Evolutionary conservation across 176 grass and related monocot species (phyloP).

Genomic region (Oryza australiensis): DNA sequence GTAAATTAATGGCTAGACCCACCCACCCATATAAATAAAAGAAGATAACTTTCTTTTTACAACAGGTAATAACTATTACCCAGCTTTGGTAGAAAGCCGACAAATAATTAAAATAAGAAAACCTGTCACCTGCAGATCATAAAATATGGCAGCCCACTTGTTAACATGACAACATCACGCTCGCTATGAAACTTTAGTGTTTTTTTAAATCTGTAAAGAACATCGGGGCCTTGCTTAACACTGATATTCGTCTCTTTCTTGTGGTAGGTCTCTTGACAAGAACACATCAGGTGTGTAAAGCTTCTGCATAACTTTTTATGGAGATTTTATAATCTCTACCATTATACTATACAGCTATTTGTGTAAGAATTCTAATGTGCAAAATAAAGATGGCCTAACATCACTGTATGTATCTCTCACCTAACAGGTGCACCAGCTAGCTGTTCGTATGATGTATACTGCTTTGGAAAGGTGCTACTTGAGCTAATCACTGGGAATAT

Average conservation of each 20-base stretch:
- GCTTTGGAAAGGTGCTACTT: constrained; percentile 89
- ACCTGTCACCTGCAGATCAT: neutral
- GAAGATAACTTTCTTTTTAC: too few relatives aligned
- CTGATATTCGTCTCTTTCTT: constrained; percentile 29
- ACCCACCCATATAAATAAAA: neutral
- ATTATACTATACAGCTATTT: neutral
- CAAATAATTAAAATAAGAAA: neutral
- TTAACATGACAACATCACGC: neutral
- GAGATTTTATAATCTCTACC: neutral
- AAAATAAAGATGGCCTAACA: constrained; percentile 35
- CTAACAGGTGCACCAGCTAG: constrained; percentile 70
- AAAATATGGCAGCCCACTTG: neutral
- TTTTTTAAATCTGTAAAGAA: constrained; percentile 11
- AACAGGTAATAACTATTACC: too few relatives aligned
- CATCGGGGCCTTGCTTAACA: constrained; percentile 36
- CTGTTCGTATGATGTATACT: constrained; percentile 71
- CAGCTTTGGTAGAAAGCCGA: too few relatives aligned
- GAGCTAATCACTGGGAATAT: constrained; percentile 77
- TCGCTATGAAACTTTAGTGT: neutral
- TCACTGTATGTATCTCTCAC: constrained; percentile 5
- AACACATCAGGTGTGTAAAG: constrained; percentile 61
- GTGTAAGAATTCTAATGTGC: neutral
- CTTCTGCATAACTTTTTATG: constrained; percentile 15
- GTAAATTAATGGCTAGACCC: neutral
- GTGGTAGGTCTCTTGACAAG: constrained; percentile 66